phyloP scores from a whole-genome alignment of 2,329 filamentous ascomycete species.

The Elsinoe ampelina region DNA sequence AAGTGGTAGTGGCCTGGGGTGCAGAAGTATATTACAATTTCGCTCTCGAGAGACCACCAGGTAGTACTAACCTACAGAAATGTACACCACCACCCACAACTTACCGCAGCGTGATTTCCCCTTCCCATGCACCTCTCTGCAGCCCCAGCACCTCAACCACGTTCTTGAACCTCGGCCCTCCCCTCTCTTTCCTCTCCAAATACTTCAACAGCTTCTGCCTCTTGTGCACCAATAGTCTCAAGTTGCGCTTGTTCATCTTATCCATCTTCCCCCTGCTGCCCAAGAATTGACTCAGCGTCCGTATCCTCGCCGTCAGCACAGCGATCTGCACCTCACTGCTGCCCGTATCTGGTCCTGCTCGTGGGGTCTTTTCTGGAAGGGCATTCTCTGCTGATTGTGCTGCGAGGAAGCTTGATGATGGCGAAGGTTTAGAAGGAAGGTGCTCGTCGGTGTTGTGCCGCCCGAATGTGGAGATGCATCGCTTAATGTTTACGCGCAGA shows the following conservation, averaged over 20 bases:
- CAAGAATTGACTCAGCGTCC: conserved; percentile 64
- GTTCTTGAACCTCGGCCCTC: conserved; percentile 81
- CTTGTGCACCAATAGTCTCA: conserved; percentile 76
- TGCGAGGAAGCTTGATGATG: conserved; percentile 29
- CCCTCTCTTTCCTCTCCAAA: conserved; percentile 78
- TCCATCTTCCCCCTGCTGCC: conserved; percentile 67
- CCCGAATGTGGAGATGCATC: conserved; percentile 80
- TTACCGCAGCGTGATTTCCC: conserved; percentile 60
- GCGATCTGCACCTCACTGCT: conserved; percentile 97
- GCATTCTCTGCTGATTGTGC: conserved; percentile 17
- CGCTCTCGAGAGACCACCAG: too few relatives aligned
- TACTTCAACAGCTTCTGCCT: conserved; percentile 84
- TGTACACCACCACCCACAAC: background rate
- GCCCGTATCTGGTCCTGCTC: conserved; percentile 86
- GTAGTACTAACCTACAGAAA: background rate
- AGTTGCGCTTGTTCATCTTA: conserved; percentile 87
- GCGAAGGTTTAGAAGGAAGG: conserved; percentile 51
- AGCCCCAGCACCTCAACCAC: conserved; percentile 76
- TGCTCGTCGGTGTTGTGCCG: conserved; percentile 74
- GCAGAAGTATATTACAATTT: too few relatives aligned
- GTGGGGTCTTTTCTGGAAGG: conserved; percentile 40
- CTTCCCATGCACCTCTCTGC: conserved; percentile 80
- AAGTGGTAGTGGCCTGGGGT: too few relatives aligned
- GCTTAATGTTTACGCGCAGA: conserved; percentile 70
- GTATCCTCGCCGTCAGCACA: conserved; percentile 89